Evolutionary conservation across 2,329 filamentous ascomycete species (phyloP), one percentile per base, ranked within the genome.

Genomic region (Chaetomiaceae sp.): DNA sequence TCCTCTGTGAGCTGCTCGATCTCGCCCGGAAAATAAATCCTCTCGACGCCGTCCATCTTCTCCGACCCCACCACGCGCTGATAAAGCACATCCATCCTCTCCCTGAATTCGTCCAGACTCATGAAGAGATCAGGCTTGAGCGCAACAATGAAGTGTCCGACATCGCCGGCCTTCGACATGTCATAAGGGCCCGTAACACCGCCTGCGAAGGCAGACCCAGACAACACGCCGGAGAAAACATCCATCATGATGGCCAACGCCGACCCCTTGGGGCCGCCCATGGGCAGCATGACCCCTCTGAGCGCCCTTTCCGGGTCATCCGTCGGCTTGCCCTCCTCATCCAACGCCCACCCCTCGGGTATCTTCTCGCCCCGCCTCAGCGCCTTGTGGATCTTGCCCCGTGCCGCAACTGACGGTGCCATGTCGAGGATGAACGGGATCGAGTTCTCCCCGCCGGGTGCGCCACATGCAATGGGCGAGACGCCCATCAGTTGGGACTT

Each of bases 211-310:
- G 87, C 87, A 27, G 83, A 85, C 0, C 87, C 88, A 0, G 86
- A 89, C 0, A 93, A 62, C 0, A 87, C 84, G 0, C 87, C 88
- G 0, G 86, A 90, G 63, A 93, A 92, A 2, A 95, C 85, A 63
- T 93, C 87, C 89, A 93, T 93, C 86, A 90, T 92, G 49, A 93
- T 80, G 0, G 86, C 73, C 35, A 93, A 66, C 0, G 79, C 89
- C 2, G 84, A 87, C 0, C 89, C 89, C 66, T 93, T 93, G 0
- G 88, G 87, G 0, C 89, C 88, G 2, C 87, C 87, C 85, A 93
- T 90, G 0, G 88, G 87, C 17, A 92, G 69, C 88, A 93, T 92
- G 3, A 91, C 86, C 1, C 87, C 87, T 30, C 81, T 79, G 9
- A 93, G 69, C 0, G 88, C 89, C 17, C 74, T 75, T 1, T 74